Percentiles rank a stretch among this genome's conserved stretches.
phyloP scores from a whole-genome alignment of 257 asterid species.

The Petrea volubilis region DNA sequence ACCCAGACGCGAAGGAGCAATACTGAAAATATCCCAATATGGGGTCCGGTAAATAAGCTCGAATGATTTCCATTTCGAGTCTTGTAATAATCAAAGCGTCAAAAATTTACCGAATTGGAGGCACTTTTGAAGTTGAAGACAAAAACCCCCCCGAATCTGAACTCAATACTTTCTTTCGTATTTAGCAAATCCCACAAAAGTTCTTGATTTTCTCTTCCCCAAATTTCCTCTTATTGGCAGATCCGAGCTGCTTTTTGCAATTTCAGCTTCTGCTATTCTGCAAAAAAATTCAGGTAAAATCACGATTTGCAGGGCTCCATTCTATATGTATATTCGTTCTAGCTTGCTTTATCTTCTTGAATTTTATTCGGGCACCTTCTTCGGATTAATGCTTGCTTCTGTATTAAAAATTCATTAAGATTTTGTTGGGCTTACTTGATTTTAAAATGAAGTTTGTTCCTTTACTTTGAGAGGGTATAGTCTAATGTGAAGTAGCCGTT shows the following conservation, averaged over 20 bases:
- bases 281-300: slow-evolving; percentile 30
- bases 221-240: slow-evolving; percentile 19
- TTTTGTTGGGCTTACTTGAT: slow-evolving; percentile 24
- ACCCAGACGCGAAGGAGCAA: slow-evolving; percentile 3
- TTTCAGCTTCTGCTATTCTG: slow-evolving; percentile 31
- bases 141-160: slow-evolving; percentile 8
- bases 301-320: neutral
- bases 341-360: neutral
- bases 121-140: neutral
- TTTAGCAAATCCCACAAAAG: slow-evolving; percentile 16
- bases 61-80: slow-evolving; percentile 28
- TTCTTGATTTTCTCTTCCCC: slow-evolving; percentile 16
- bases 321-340: neutral
- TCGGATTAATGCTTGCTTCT: slow-evolving; percentile 10
- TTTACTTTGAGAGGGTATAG: neutral
- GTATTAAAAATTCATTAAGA: neutral
- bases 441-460: slow-evolving; percentile 7
- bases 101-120: slow-evolving; percentile 6
- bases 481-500: slow-evolving; percentile 11
- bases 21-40: neutral
- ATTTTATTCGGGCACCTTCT: neutral
- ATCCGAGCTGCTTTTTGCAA: slow-evolving; percentile 36
- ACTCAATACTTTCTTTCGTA: slow-evolving; percentile 12
- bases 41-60: slow-evolving; percentile 20
- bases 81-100: slow-evolving; percentile 28